Conservation (phyloP, 768 basidiomycete genomes). For the Leucocoprinus sp. region DNA sequence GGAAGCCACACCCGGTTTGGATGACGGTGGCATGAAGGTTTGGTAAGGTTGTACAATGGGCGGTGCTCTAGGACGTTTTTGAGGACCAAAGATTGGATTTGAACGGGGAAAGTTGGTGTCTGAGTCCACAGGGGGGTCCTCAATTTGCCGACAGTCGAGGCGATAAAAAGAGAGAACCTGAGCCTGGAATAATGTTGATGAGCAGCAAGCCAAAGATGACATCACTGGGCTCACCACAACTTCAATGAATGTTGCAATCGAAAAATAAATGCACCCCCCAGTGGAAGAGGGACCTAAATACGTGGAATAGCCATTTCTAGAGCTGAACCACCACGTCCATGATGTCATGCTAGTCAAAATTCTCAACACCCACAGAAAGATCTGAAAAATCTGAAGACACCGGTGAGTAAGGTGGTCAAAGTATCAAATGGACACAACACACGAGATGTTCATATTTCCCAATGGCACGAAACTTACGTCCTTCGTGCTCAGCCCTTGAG, state of each 20-base stretch:
- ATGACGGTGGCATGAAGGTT: constrained; percentile 14
- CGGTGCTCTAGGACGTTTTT: constrained; percentile 14
- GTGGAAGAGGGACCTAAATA: constrained; percentile 27
- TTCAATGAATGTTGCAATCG: constrained; percentile 40
- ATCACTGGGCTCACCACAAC: constrained; percentile 39
- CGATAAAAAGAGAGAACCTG: constrained; percentile 42
- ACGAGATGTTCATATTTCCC: constrained; percentile 63
- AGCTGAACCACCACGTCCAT: constrained; percentile 33
- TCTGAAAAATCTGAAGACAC: constrained; percentile 47
- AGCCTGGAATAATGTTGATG: constrained; percentile 30
- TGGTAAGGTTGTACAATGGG: constrained; percentile 8
- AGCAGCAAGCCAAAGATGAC: constrained; percentile 5
- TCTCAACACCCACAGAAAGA: constrained; percentile 49
- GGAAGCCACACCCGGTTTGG: constrained; percentile 52
- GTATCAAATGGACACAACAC: constrained; percentile 18
- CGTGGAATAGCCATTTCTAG: constrained; percentile 30
- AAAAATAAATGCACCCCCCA: constrained; percentile 38
- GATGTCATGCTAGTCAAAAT: constrained; percentile 37
- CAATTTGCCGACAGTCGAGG: too few relatives aligned
- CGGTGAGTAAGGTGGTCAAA: background rate
- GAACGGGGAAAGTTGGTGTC: constrained; percentile 38
- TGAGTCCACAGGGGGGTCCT: too few relatives aligned
- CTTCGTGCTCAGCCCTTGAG: constrained; percentile 58
- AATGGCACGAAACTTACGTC: constrained; percentile 58
- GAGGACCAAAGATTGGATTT: constrained; percentile 24